A percentile compares a stretch with the other conserved stretches of the same genome.
Evolutionary conservation across 192 early-diverging fungal genomes (phyloP).

Genomic region (Anaeromyces robustus): DNA sequence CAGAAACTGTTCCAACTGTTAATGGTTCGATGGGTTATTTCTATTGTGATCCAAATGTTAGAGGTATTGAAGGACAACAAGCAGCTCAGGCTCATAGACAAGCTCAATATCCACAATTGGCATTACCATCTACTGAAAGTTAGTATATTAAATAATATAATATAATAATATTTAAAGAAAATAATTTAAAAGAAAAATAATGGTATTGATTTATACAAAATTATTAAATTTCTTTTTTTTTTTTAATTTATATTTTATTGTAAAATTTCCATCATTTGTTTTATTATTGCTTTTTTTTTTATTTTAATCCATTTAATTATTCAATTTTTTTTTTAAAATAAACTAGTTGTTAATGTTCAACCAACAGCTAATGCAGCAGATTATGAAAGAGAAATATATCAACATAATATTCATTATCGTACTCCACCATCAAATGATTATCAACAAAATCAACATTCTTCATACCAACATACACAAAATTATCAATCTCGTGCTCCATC

Average conservation of each 20-base stretch:
- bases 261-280: too few relatives aligned
- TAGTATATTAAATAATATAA: too few relatives aligned
- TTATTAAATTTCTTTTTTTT: too few relatives aligned
- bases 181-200: too few relatives aligned
- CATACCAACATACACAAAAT: not conserved
- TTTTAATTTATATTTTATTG: too few relatives aligned
- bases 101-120: not conserved
- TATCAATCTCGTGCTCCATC: not conserved
- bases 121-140: not conserved
- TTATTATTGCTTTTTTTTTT: too few relatives aligned
- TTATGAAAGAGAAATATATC: not conserved
- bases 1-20: constrained; percentile 6
- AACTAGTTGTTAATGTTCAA: not conserved
- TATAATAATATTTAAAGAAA: too few relatives aligned
- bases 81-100: not conserved
- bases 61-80: not conserved
- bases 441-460: not conserved
- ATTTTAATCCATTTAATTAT: too few relatives aligned
- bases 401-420: not conserved
- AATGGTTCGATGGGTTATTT: not conserved
- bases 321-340: too few relatives aligned
- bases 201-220: too few relatives aligned
- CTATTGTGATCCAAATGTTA: not conserved
- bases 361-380: not conserved
- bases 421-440: not conserved